Conservation (phyloP, 2,329 filamentous ascomycete species). For the Ophiognomonia clavigignenti-juglandacearum region DNA sequence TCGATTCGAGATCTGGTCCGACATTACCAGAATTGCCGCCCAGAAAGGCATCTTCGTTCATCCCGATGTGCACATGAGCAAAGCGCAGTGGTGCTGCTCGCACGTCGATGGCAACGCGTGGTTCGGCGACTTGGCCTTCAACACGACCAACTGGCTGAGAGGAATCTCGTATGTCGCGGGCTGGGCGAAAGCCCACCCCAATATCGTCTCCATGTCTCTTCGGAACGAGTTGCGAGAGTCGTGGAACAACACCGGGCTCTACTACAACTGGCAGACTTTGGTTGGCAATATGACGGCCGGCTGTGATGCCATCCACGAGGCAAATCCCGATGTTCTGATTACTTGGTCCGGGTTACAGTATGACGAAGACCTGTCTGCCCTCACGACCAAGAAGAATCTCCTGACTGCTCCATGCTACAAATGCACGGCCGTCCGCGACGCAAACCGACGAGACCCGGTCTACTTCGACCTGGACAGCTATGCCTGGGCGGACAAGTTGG, state of each 20-base stretch:
- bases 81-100: conserved; percentile 41
- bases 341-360: conserved; percentile 45
- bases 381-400: conserved; percentile 35
- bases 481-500: conserved; percentile 42
- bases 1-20: conserved; percentile 36
- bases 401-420: conserved; percentile 37
- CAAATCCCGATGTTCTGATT: conserved; percentile 40
- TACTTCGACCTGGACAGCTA: conserved; percentile 40
- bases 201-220: conserved; percentile 34
- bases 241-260: conserved; percentile 28
- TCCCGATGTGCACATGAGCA: conserved; percentile 35
- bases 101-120: conserved; percentile 46
- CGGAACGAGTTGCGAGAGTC: conserved; percentile 36
- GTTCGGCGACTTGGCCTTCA: conserved; percentile 52
- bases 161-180: conserved; percentile 46
- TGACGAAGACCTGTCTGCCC: conserved; percentile 39
- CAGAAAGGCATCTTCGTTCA: conserved; percentile 32
- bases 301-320: conserved; percentile 36
- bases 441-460: conserved; percentile 34
- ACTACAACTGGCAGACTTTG: conserved; percentile 42
- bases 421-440: conserved; percentile 36
- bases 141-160: conserved; percentile 48
- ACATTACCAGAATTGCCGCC: conserved; percentile 29
- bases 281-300: conserved; percentile 39
- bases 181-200: conserved; percentile 35